Conservation (phyloP, 495 filamentous ascomycete genomes). For the Xylaria venustula region DNA sequence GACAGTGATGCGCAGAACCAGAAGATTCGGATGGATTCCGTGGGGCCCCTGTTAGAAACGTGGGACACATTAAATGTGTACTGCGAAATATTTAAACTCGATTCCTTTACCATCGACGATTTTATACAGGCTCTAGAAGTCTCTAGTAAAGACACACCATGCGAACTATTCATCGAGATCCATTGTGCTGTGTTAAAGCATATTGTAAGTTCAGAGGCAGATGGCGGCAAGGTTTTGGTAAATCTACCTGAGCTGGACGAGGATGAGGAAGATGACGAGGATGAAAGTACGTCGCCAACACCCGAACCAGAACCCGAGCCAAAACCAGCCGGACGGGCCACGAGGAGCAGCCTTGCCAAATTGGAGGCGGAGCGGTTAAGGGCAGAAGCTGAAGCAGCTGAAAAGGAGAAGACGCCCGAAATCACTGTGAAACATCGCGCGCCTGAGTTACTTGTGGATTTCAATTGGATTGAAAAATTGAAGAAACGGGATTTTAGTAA, state of each 20-base stretch:
- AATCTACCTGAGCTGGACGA: constrained; percentile 73
- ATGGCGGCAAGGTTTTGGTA: constrained; percentile 75
- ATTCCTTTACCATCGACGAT: constrained; percentile 98
- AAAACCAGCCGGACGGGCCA: constrained; percentile 66
- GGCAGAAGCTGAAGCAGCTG: constrained; percentile 51
- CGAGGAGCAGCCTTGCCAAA: constrained; percentile 80
- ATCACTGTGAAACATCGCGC: constrained; percentile 63
- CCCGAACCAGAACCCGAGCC: constrained; percentile 63
- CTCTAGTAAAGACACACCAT: constrained; percentile 71
- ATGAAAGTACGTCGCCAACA: constrained; percentile 43
- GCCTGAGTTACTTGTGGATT: constrained; percentile 69
- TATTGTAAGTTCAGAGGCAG: constrained; percentile 70
- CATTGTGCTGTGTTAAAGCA: constrained; percentile 90
- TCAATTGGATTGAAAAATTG: constrained; percentile 81
- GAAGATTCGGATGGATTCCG: constrained; percentile 73
- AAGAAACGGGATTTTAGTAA: constrained; percentile 82
- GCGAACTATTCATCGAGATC: constrained; percentile 84
- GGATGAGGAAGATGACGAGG: constrained; percentile 60
- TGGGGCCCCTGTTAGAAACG: constrained; percentile 77
- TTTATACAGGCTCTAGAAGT: constrained; percentile 86
- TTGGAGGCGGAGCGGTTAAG: constrained; percentile 65
- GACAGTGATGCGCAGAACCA: constrained; percentile 36
- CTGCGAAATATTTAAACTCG: constrained; percentile 85
- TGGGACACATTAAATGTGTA: constrained; percentile 98
- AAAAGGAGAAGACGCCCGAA: constrained; percentile 40